These are phyloP conservation scores for Termitomyces sp. DNA, from an alignment of 768 basidiomycete genomes.

Conservation along the genomic window DNA sequence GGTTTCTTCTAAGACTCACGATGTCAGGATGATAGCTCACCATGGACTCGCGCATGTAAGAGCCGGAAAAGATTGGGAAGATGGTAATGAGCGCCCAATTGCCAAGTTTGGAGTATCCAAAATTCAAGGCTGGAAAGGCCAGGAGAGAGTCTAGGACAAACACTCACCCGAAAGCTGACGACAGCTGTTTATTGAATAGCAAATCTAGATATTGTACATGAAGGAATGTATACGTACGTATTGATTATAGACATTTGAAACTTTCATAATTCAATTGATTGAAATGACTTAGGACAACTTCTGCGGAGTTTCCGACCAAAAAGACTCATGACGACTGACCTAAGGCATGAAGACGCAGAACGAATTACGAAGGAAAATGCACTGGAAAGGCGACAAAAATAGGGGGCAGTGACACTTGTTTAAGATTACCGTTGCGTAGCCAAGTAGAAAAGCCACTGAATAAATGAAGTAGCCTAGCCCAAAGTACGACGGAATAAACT, in stretches of 20 bases:
- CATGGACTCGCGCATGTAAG: constrained; percentile 53
- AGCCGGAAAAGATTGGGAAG: constrained; percentile 48
- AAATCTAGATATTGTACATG: constrained; percentile 7
- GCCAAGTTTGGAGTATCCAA: constrained; percentile 41
- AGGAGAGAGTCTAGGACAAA: no score
- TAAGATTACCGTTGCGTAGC: no score
- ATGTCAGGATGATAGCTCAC: constrained; percentile 20
- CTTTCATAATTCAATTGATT: constrained; percentile 1
- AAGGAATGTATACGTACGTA: constrained; percentile 13
- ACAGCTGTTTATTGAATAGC: constrained; percentile 56
- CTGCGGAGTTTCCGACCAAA: no score
- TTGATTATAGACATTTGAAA: constrained; percentile 17
- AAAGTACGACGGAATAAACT: constrained; percentile 43
- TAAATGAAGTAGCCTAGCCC: constrained; percentile 57
- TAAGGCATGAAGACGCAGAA: constrained; percentile 54
- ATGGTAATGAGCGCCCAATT: constrained; percentile 52
- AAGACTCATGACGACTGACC: constrained; percentile 20
- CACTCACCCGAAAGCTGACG: constrained; percentile 38
- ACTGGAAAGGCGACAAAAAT: constrained; percentile 34
- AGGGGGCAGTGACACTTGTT: no score
- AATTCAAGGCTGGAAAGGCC: constrained; percentile 33
- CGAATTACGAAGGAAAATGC: constrained; percentile 54
- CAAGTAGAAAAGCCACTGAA: constrained; percentile 47
- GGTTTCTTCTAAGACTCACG: constrained; percentile 38
- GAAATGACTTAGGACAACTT: constrained; percentile 25